Evolutionary conservation across 305 asterid genomes (phyloP).

Genomic region (Salvia sclarea): DNA sequence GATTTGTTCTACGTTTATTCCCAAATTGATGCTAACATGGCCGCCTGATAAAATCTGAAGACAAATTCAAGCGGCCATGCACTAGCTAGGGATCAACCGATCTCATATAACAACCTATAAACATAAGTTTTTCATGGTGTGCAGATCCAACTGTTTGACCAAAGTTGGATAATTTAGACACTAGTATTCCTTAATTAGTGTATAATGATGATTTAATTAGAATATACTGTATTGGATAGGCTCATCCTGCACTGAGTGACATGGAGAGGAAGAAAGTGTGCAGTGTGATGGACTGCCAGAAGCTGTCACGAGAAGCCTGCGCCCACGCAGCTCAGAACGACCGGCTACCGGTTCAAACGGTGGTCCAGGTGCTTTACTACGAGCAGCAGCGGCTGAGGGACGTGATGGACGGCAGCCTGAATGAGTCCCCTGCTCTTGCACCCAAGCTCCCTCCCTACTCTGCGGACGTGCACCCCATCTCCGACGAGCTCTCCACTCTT

Average conservation of each 20-base stretch:
- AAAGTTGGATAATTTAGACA: no score
- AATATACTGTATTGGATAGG: slow-evolving; percentile 12
- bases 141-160: no score
- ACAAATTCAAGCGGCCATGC: no score
- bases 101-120: no score
- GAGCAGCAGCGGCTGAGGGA: slow-evolving; percentile 87
- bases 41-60: no score
- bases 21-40: no score
- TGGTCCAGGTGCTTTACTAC: slow-evolving; percentile 84
- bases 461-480: slow-evolving; percentile 29
- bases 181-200: no score
- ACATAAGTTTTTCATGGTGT: no score
- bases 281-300: slow-evolving; percentile 86
- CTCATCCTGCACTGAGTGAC: slow-evolving; percentile 83
- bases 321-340: slow-evolving; percentile 94
- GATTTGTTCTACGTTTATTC: no score
- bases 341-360: slow-evolving; percentile 81
- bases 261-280: slow-evolving; percentile 84
- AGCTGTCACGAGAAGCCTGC: slow-evolving; percentile 85
- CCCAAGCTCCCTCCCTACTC: slow-evolving; percentile 35
- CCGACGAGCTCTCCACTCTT: slow-evolving; percentile 52
- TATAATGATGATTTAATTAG: no score
- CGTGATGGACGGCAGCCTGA: slow-evolving; percentile 49
- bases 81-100: no score
- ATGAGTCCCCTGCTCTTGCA: slow-evolving; percentile 39